phyloP scores from a whole-genome alignment of 495 filamentous ascomycete genomes.

The Penicillium mononematosum region DNA sequence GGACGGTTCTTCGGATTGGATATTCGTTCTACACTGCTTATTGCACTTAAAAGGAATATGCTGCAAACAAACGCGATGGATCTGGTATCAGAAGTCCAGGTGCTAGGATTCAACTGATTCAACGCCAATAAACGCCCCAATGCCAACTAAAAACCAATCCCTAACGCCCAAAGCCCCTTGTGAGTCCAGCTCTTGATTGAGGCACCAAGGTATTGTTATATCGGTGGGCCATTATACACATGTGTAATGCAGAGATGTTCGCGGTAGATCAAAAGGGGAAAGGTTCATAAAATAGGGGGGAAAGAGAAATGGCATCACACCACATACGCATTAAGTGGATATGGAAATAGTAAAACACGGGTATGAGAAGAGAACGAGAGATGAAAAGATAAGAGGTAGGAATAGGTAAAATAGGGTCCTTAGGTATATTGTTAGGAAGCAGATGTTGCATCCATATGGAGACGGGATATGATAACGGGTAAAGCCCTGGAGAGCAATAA shows the following conservation, averaged over 20 bases:
- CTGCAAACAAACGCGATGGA: background rate
- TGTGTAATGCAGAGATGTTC: background rate
- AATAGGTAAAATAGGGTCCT: background rate
- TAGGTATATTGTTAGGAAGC: background rate
- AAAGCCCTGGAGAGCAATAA: background rate
- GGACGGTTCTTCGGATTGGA: background rate
- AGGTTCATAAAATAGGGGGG: background rate
- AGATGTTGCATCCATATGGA: background rate
- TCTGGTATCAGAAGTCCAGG: background rate
- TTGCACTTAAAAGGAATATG: background rate
- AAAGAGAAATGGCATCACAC: background rate
- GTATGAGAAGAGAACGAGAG: background rate
- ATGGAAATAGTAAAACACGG: background rate
- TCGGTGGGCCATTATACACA: background rate
- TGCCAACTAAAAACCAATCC: background rate
- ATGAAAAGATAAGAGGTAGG: background rate
- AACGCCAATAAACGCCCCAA: background rate
- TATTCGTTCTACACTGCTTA: background rate
- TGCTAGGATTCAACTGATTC: background rate
- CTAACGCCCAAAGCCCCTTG: background rate
- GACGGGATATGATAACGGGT: background rate
- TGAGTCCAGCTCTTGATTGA: background rate
- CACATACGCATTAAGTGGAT: background rate
- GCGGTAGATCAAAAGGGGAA: background rate
- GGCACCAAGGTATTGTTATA: background rate